Percentiles rank a stretch among this genome's conserved stretches.
phyloP scores from a whole-genome alignment of 345 rosid species.

The Eucalyptus rudis region DNA sequence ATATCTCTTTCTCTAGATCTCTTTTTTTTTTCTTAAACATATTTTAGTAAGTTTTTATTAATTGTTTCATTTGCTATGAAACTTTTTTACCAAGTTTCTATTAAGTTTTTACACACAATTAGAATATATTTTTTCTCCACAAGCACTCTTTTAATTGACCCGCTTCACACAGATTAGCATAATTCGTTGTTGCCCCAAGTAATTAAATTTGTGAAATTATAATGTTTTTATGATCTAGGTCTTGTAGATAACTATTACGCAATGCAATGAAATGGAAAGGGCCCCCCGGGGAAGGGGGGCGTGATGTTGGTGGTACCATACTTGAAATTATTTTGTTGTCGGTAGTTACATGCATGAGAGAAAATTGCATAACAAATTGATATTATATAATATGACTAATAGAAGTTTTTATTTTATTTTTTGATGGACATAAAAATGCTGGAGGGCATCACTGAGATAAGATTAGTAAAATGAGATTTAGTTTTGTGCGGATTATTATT shows the following conservation, averaged over 20 bases:
- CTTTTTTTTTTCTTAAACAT: not conserved
- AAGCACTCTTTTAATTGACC: not conserved
- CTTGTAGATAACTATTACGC: not conserved
- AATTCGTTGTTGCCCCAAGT: not conserved
- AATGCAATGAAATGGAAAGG: not conserved
- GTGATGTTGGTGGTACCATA: rapidly evolving
- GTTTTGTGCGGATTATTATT: not conserved
- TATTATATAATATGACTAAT: too few relatives aligned
- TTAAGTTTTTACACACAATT: not conserved
- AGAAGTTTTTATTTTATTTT: too few relatives aligned
- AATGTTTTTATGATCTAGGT: not conserved
- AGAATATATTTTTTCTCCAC: not conserved
- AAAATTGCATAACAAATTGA: not conserved
- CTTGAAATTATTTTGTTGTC: not conserved
- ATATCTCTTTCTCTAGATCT: not conserved
- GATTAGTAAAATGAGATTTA: too few relatives aligned
- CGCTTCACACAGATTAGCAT: rapidly evolving
- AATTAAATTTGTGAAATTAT: not conserved
- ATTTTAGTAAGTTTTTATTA: not conserved
- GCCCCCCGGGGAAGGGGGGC: not conserved
- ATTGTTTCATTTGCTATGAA: not conserved
- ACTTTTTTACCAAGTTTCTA: not conserved
- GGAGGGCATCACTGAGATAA: not conserved
- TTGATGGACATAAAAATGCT: not conserved
- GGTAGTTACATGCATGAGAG: not conserved